A percentile compares a stretch with the other conserved stretches of the same genome.
phyloP scores from a whole-genome alignment of 768 basidiomycete genomes.

The Trametes cubensis region DNA sequence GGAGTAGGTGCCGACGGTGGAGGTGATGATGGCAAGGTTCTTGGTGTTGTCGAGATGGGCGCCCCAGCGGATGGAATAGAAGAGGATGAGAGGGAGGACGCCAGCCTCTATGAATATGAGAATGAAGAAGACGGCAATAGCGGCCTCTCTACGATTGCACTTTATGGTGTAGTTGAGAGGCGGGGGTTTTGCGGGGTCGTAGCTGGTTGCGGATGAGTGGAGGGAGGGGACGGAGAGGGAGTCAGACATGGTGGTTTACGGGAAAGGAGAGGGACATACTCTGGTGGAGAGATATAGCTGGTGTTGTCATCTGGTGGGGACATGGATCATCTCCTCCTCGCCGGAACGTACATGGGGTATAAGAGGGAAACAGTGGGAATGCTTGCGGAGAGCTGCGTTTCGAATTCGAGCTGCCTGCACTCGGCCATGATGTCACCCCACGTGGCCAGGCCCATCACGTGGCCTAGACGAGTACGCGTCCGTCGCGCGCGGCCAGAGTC shows the following conservation, averaged over 20 bases:
- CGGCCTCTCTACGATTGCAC: constrained; percentile 26
- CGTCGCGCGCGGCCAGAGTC: not conserved
- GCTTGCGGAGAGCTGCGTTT: too few relatives aligned
- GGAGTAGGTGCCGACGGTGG: constrained; percentile 35
- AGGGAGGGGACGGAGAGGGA: constrained; percentile 9
- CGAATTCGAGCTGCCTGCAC: not conserved
- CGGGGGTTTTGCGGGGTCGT: constrained; percentile 25
- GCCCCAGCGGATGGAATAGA: constrained; percentile 35
- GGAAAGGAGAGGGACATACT: not conserved
- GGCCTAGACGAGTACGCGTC: constrained; percentile 10
- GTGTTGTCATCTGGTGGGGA: not conserved
- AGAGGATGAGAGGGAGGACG: constrained; percentile 36
- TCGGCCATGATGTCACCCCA: constrained; percentile 16
- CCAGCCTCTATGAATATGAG: constrained; percentile 36
- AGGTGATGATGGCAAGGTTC: constrained; percentile 38
- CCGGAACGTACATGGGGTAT: not conserved
- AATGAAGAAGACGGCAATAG: constrained; percentile 31
- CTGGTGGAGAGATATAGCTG: not conserved
- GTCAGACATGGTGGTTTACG: constrained; percentile 12
- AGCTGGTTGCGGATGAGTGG: constrained; percentile 2
- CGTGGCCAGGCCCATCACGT: constrained; percentile 3
- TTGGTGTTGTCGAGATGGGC: constrained; percentile 34
- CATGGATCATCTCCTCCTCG: not conserved
- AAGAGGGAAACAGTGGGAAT: not conserved
- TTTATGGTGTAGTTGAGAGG: constrained; percentile 34